Evolutionary conservation across 2,329 filamentous ascomycete genomes (phyloP).

Genomic region (Trichoderma breve): DNA sequence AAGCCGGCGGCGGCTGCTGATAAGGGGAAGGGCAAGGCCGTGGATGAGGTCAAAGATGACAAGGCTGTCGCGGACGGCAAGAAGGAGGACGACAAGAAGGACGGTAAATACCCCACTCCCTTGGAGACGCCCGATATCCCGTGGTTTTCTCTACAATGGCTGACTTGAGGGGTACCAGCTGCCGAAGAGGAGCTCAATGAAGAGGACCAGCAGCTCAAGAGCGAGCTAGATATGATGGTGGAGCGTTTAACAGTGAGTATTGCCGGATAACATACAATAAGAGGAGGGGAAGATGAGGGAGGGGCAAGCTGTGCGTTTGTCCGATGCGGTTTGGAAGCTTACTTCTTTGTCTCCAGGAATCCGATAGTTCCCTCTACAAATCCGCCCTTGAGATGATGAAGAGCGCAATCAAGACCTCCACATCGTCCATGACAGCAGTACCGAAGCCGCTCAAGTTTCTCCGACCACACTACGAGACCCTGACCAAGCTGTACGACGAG

Average conservation of each 20-base stretch:
- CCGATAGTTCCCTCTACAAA: constrained; percentile 83
- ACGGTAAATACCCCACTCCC: constrained; percentile 36
- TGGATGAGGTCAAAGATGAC: constrained; percentile 67
- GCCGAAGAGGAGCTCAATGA: constrained; percentile 86
- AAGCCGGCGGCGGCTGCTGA: constrained; percentile 62
- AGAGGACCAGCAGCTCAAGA: constrained; percentile 97
- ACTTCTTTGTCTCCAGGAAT: constrained; percentile 59
- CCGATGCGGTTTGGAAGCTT: not conserved
- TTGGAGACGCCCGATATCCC: not conserved
- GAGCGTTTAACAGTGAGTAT: constrained; percentile 79
- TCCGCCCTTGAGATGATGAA: constrained; percentile 94
- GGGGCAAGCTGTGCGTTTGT: not conserved
- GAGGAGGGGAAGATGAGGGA: not conserved
- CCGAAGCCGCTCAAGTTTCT: constrained; percentile 98
- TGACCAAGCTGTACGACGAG: constrained; percentile 83
- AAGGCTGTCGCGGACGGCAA: constrained; percentile 70
- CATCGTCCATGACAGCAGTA: constrained; percentile 98
- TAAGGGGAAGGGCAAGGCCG: constrained; percentile 95
- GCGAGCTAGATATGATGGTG: constrained; percentile 95
- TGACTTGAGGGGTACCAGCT: constrained; percentile 25
- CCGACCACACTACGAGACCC: constrained; percentile 88
- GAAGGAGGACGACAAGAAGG: constrained; percentile 68
- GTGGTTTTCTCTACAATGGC: constrained; percentile 4
- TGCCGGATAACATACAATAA: not conserved
- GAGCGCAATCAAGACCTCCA: constrained; percentile 97